These are phyloP conservation scores for Hyphopichia wangnamkhiaoensis DNA, from an alignment of 1,139 yeast genomes.

Conservation along the genomic window DNA sequence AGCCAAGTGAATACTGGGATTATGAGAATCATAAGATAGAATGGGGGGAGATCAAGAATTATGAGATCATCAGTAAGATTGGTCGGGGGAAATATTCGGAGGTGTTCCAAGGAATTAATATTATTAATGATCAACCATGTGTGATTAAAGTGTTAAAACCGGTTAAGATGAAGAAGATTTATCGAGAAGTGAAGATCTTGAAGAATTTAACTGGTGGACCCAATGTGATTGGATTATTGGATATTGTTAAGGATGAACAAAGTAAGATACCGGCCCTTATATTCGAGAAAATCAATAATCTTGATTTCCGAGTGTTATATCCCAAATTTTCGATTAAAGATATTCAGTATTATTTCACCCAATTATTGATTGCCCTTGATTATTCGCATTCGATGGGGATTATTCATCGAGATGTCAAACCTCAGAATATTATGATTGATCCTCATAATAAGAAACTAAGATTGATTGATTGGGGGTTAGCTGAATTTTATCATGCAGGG, in stretches of 20 bases:
- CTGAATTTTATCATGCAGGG: conserved; percentile 79
- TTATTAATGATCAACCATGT: conserved; percentile 50
- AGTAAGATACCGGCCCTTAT: conserved; percentile 75
- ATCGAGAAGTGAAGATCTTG: conserved; percentile 72
- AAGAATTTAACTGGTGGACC: conserved; percentile 79
- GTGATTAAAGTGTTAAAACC: conserved; percentile 79
- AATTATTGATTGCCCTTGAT: conserved; percentile 69
- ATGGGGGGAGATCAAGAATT: conserved; percentile 76
- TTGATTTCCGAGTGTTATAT: conserved; percentile 70
- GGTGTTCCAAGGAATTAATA: conserved; percentile 75
- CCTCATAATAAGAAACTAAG: conserved; percentile 61
- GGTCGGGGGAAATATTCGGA: conserved; percentile 98
- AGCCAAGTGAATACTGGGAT: conserved; percentile 93
- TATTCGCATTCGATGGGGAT: conserved; percentile 82
- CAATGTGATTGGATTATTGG: conserved; percentile 65
- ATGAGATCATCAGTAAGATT: conserved; percentile 87
- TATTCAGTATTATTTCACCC: conserved; percentile 69
- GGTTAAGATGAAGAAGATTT: conserved; percentile 76
- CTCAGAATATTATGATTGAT: conserved; percentile 84
- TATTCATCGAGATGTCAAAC: conserved; percentile 82
- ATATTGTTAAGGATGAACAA: conserved; percentile 74
- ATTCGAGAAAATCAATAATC: conserved; percentile 69
- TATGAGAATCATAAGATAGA: conserved; percentile 71
- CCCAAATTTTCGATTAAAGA: conserved; percentile 65
- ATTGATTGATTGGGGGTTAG: conserved; percentile 82